Evolutionary conservation across 176 grass and related monocot species (phyloP), one percentile per base, ranked within the genome.

Genomic region (Elaeis guineensis): DNA sequence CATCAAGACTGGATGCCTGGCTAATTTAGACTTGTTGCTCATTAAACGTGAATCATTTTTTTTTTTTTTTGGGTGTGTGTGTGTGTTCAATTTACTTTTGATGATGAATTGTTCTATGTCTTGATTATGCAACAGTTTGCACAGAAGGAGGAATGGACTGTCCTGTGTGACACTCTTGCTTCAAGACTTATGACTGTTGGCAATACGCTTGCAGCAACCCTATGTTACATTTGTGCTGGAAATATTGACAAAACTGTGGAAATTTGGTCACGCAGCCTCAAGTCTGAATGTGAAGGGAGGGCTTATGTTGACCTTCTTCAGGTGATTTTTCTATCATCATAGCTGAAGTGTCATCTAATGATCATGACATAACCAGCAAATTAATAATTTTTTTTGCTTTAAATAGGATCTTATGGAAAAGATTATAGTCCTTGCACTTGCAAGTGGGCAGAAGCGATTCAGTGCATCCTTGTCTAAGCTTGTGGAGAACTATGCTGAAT

Each of bases 401-500:
- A 57, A 66, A 78, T 78, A 93, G 94, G 94, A 98, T 85, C 89
- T 98, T 72, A 98, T 98, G 87, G 94, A 98, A 66, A 98, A 98
- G 85, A 98, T 84, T 20, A 92, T 98, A 30, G 85, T 87, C 62
- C 82, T 98, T 3, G 82, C 88, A 28, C 79, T 98, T 75, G 94
- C 79, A 19, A 98, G 88, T 23, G 94, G 85, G 21, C 84, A 92
- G 76, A 98, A 93, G 57, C 87, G 76, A 35, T 92, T 98, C 61
- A 92, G 84, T 4, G 19, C 84, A 14, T 89, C 82, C 5, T 81
- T 98, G 16, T 86, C 93, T 73, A 98, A 98, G 70, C 87, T 92
- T 64, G 79, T 98, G 59, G 93, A 98, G 79, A 98, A 82, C 35
- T 98, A 98, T 65, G 93, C 87, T 69, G 93, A 98, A 69, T 63